A percentile compares a stretch with the other conserved stretches of the same genome.
These are phyloP conservation scores for Stachybotrys echinatus DNA, from an alignment of 2,329 filamentous ascomycete species.

Conservation along the genomic window DNA sequence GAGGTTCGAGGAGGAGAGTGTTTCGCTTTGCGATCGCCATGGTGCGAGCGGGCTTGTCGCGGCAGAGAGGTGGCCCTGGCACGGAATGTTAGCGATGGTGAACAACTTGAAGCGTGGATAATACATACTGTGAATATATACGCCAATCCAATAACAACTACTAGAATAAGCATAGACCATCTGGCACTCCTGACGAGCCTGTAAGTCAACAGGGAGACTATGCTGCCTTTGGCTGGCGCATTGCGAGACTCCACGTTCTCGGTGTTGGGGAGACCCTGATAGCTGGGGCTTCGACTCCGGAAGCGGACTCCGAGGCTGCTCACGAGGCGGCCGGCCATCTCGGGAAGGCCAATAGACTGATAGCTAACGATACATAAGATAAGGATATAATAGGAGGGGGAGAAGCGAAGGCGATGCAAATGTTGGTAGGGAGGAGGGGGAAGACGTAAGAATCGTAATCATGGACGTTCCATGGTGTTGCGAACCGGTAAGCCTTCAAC, in stretches of 20 bases:
- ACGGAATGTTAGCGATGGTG: neutral
- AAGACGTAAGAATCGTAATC: no score
- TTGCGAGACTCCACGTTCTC: conserved; percentile 21
- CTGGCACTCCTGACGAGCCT: neutral
- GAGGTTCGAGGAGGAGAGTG: conserved; percentile 4
- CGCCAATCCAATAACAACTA: neutral
- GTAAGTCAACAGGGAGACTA: neutral
- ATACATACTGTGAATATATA: neutral
- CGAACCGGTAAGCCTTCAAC: no score
- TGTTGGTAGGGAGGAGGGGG: no score
- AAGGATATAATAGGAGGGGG: neutral
- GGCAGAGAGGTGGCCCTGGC: neutral
- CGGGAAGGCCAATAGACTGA: neutral
- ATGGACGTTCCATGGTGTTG: no score
- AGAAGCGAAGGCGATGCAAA: no score
- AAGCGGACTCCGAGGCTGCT: neutral
- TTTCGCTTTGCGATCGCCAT: neutral
- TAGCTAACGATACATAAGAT: neutral
- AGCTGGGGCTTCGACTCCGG: neutral
- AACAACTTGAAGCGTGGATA: neutral
- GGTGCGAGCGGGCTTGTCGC: neutral
- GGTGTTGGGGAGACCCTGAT: neutral
- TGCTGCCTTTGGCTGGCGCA: neutral
- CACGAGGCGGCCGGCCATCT: neutral
- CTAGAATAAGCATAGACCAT: neutral